Percentiles rank a stretch among this genome's conserved stretches.
These are phyloP conservation scores for Trametes maxima DNA, from an alignment of 768 basidiomycete genomes.

Conservation along the genomic window DNA sequence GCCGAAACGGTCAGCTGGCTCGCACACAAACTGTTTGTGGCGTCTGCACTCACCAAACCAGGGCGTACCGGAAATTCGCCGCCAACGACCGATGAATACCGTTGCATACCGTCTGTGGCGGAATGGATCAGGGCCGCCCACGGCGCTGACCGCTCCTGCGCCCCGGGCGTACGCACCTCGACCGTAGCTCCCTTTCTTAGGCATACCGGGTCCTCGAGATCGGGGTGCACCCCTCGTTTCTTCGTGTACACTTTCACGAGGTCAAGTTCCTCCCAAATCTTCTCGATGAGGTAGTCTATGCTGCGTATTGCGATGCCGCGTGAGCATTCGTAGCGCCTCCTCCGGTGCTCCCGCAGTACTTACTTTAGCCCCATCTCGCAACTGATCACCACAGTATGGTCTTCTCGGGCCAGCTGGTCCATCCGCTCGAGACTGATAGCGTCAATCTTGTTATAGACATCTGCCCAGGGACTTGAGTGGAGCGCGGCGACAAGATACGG, in stretches of 20 bases:
- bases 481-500: conserved; percentile 13
- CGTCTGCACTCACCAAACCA: conserved; percentile 73
- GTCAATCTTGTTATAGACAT: conserved; percentile 98
- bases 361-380: conserved; percentile 95
- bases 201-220: conserved; percentile 88
- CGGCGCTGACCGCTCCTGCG: background rate
- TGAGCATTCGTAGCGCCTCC: background rate
- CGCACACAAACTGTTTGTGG: conserved; percentile 6
- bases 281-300: conserved; percentile 71
- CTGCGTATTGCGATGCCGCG: conserved; percentile 40
- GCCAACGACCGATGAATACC: conserved; percentile 90
- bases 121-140: conserved; percentile 7
- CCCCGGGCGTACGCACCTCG: conserved; percentile 53
- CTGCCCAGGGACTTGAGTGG: conserved; percentile 38
- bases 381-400: conserved; percentile 90
- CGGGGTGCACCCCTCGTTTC: conserved; percentile 93
- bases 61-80: conserved; percentile 89
- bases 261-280: conserved; percentile 78
- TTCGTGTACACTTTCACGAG: conserved; percentile 96
- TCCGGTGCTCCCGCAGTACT: background rate
- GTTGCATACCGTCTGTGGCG: conserved; percentile 77
- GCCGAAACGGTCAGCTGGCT: conserved; percentile 14
- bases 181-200: conserved; percentile 90
- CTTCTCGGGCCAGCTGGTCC: conserved; percentile 79
- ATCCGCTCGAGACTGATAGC: conserved; percentile 82